These are phyloP conservation scores for Shiraia bambusicola DNA, from an alignment of 2,329 filamentous ascomycete genomes.

Conservation along the genomic window DNA sequence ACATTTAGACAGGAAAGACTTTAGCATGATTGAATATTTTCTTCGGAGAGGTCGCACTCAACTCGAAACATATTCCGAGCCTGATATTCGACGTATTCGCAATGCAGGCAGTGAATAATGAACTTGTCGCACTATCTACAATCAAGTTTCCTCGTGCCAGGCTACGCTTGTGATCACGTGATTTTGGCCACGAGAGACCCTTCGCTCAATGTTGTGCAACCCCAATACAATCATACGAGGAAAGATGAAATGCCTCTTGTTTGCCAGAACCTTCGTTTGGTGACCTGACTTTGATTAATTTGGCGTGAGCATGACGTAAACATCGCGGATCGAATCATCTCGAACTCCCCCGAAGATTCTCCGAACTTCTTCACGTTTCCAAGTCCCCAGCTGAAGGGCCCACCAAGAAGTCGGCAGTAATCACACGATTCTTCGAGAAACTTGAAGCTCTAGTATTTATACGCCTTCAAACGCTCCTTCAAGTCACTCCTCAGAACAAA, in stretches of 20 bases:
- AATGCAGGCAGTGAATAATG: slow-evolving; percentile 3
- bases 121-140: too few species aligned
- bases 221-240: not conserved
- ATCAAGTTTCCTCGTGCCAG: too few species aligned
- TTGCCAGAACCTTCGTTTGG: slow-evolving; percentile 3
- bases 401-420: slow-evolving; percentile 7
- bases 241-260: slow-evolving; percentile 3
- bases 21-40: slow-evolving; percentile 80
- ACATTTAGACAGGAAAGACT: slow-evolving; percentile 76
- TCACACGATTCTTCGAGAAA: slow-evolving; percentile 33
- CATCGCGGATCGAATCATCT: slow-evolving; percentile 20
- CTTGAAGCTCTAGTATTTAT: slow-evolving; percentile 31
- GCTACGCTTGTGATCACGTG: slow-evolving; percentile 11
- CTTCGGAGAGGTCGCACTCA: slow-evolving; percentile 79
- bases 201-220: too few species aligned
- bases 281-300: slow-evolving; percentile 2
- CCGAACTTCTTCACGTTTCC: slow-evolving; percentile 23
- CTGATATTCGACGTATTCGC: slow-evolving; percentile 69
- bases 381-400: slow-evolving; percentile 12
- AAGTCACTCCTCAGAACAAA: slow-evolving; percentile 30
- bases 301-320: slow-evolving; percentile 6
- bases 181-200: not conserved
- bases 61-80: slow-evolving; percentile 77
- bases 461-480: slow-evolving; percentile 6
- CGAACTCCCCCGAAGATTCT: slow-evolving; percentile 25